Evolutionary conservation across 768 basidiomycete genomes (phyloP).

Genomic region (Phaeotremella fagi): DNA sequence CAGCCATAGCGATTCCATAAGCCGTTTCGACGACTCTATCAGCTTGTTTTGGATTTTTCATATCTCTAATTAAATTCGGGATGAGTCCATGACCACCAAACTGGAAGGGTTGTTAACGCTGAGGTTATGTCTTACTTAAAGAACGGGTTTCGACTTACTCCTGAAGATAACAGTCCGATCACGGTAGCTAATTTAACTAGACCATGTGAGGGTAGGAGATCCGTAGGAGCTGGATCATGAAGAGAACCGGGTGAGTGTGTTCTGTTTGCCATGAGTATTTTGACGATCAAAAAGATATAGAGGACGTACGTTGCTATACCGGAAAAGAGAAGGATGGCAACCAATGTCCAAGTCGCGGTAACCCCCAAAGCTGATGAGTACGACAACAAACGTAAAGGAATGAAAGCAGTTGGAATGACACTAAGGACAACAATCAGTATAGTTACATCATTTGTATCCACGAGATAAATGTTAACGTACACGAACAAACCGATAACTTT

Average conservation of each 20-base stretch:
- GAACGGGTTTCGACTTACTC: conserved; percentile 16
- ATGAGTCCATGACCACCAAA: conserved; percentile 46
- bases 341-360: conserved; percentile 30
- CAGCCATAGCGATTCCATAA: conserved; percentile 39
- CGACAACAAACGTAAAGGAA: conserved; percentile 42
- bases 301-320: conserved; percentile 32
- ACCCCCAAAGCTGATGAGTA: conserved; percentile 42
- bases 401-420: conserved; percentile 40
- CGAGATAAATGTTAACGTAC: conserved; percentile 11
- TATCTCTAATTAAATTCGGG: conserved; percentile 41
- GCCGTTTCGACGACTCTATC: conserved; percentile 33
- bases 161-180: conserved; percentile 37
- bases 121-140: neutral
- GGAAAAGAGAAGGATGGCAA: conserved; percentile 41
- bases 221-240: conserved; percentile 37
- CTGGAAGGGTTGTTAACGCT: conserved; percentile 1
- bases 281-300: neutral
- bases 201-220: conserved; percentile 39
- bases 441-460: no score
- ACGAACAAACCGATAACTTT: conserved; percentile 28
- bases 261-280: neutral
- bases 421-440: no score
- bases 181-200: conserved; percentile 32
- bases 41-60: conserved; percentile 41
- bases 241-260: conserved; percentile 33